Evolutionary conservation across 345 rosid species (phyloP).

Genomic region (Zanthoxylum bungeanum): DNA sequence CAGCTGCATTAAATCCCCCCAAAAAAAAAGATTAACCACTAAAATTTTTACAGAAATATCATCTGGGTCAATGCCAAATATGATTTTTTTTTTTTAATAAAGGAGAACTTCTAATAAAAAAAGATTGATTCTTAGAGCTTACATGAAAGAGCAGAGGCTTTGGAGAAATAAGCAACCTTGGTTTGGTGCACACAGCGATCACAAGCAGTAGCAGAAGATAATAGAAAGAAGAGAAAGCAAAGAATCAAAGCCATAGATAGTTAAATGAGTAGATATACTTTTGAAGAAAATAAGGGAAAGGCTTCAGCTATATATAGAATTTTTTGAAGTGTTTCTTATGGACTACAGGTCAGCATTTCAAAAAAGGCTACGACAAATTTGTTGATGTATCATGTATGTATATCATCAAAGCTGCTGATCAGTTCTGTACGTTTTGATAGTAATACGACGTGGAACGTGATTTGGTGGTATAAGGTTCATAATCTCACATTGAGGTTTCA

Average conservation of each 20-base stretch:
- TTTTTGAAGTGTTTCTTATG: slow-evolving; percentile 12
- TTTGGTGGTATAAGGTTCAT: too few relatives aligned
- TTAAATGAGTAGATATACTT: neutral
- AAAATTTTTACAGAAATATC: slow-evolving; percentile 15
- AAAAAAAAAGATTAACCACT: slow-evolving; percentile 26
- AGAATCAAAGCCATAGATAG: slow-evolving; percentile 46
- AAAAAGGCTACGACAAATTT: too few relatives aligned
- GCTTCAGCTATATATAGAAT: slow-evolving; percentile 4
- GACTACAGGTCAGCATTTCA: slow-evolving; percentile 45
- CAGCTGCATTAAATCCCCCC: slow-evolving; percentile 55
- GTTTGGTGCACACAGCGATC: slow-evolving; percentile 78
- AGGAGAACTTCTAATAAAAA: neutral
- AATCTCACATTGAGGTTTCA: too few relatives aligned
- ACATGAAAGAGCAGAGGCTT: slow-evolving; percentile 68
- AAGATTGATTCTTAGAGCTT: neutral
- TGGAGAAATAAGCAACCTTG: slow-evolving; percentile 70
- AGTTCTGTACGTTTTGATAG: too few relatives aligned
- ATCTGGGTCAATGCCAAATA: slow-evolving; percentile 24
- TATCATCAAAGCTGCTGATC: too few relatives aligned
- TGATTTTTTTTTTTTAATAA: neutral
- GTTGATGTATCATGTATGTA: too few relatives aligned
- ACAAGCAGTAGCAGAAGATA: slow-evolving; percentile 60
- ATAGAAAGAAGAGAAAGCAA: slow-evolving; percentile 32
- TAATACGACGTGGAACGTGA: too few relatives aligned
- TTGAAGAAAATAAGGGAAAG: slow-evolving; percentile 1